Percentiles rank a stretch among this genome's conserved stretches.
Evolutionary conservation across 441 rosid species (phyloP).

Genomic region (Caryocar brasiliense): DNA sequence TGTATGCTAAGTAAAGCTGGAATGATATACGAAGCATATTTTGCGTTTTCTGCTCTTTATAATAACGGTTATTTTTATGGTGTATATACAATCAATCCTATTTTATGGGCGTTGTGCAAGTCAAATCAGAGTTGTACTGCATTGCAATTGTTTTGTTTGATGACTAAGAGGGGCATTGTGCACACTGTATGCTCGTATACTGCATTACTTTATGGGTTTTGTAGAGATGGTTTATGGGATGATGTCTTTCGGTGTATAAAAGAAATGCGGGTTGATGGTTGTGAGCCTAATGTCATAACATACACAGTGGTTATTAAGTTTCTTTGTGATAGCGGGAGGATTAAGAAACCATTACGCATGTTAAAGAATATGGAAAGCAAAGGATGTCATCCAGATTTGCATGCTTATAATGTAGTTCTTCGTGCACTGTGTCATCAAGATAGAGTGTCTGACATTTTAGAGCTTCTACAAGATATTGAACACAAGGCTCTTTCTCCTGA

Average conservation of each 20-base stretch:
- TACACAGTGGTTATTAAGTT: slow-evolving; percentile 30
- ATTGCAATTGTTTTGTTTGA: slow-evolving; percentile 15
- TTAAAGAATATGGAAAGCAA: slow-evolving; percentile 20
- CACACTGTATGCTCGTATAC: slow-evolving; percentile 29
- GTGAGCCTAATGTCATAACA: slow-evolving; percentile 25
- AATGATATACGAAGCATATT: slow-evolving; percentile 18
- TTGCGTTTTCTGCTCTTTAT: slow-evolving; percentile 13
- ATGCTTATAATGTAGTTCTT: slow-evolving; percentile 25
- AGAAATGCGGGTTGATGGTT: slow-evolving; percentile 21
- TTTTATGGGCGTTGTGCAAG: slow-evolving; percentile 35
- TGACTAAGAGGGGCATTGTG: slow-evolving; percentile 28
- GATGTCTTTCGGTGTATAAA: slow-evolving; percentile 18
- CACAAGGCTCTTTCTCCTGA: slow-evolving; percentile 22
- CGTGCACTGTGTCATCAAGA: slow-evolving; percentile 23
- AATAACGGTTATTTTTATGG: slow-evolving; percentile 15
- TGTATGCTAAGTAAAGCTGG: slow-evolving; percentile 20
- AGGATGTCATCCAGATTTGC: slow-evolving; percentile 27
- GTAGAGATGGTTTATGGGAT: slow-evolving; percentile 21
- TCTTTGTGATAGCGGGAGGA: slow-evolving; percentile 22
- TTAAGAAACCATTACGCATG: slow-evolving; percentile 17
- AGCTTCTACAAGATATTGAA: slow-evolving; percentile 12
- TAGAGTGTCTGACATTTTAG: slow-evolving; percentile 14
- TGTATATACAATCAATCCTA: slow-evolving; percentile 20
- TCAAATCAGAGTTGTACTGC: slow-evolving; percentile 19
- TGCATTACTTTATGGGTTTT: slow-evolving; percentile 34